Conservation (phyloP, 176 grass and related monocot species). For the Zea luxurians region DNA sequence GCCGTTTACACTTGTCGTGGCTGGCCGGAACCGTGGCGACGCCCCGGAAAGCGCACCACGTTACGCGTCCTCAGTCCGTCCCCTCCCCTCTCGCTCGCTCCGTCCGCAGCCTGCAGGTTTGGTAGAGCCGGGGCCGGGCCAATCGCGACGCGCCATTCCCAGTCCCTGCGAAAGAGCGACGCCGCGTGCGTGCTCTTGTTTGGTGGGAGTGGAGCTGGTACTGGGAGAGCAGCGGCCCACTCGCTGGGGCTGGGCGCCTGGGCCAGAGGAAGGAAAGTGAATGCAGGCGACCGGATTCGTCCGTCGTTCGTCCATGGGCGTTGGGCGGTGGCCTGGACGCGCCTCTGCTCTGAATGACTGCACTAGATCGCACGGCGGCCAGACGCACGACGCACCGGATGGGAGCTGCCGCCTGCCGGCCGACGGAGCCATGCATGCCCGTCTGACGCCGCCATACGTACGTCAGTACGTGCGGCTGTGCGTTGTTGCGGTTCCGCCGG, state of each 20-base stretch:
- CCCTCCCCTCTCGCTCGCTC: too few species aligned
- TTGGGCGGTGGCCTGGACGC: background rate
- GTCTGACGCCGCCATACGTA: background rate
- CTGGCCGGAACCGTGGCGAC: background rate
- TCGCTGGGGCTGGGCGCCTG: background rate
- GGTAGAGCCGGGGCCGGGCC: background rate
- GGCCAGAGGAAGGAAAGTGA: background rate
- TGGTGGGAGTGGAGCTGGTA: background rate
- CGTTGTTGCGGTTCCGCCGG: conserved; percentile 16
- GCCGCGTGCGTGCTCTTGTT: background rate
- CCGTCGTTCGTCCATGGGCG: too few species aligned
- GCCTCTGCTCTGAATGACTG: background rate
- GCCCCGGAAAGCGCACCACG: conserved; percentile 38
- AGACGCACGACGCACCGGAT: background rate
- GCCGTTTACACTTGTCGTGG: conserved; percentile 47
- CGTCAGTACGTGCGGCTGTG: background rate
- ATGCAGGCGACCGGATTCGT: background rate
- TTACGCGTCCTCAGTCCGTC: conserved; percentile 22
- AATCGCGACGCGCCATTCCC: background rate
- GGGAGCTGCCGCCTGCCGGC: background rate
- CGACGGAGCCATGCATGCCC: background rate
- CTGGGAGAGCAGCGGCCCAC: background rate
- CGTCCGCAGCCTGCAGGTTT: background rate
- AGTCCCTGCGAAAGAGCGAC: conserved; percentile 26
- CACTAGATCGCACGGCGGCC: background rate